phyloP scores from a whole-genome alignment of 164 flowering plant genomes.

The Annona cherimola region DNA sequence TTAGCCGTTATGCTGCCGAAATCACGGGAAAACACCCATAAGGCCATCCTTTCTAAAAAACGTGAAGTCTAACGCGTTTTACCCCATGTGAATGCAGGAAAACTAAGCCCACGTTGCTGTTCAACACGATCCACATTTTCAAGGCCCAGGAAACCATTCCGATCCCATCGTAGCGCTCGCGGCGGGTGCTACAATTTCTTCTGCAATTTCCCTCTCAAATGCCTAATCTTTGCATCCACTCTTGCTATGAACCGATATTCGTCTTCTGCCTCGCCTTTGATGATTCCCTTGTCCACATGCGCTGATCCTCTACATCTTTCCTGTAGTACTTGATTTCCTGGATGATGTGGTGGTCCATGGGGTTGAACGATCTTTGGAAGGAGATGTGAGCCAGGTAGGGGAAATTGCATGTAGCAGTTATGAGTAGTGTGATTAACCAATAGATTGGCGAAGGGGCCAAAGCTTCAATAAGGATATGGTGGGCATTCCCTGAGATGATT shows the following conservation, averaged over 20 bases:
- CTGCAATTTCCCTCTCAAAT: constrained; percentile 58
- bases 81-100: too few species aligned
- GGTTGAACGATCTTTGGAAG: constrained; percentile 69
- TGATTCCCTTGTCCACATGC: constrained; percentile 81
- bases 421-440: constrained; percentile 70
- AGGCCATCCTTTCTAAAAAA: too few species aligned
- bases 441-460: constrained; percentile 82
- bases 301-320: constrained; percentile 73
- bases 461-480: constrained; percentile 59
- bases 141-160: too few species aligned
- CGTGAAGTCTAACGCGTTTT: too few species aligned
- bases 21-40: too few species aligned
- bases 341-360: constrained; percentile 92
- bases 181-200: too few species aligned
- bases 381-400: constrained; percentile 75
- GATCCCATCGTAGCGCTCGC: too few species aligned
- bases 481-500: constrained; percentile 35
- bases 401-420: constrained; percentile 48
- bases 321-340: constrained; percentile 91
- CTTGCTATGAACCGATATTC: constrained; percentile 92
- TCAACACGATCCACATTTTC: too few species aligned
- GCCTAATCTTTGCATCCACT: constrained; percentile 92
- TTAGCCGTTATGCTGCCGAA: too few species aligned
- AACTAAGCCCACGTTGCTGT: too few species aligned
- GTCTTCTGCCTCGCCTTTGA: constrained; percentile 86